These are phyloP conservation scores for Tuber magnatum DNA, from an alignment of 495 filamentous ascomycete species.

Conservation along the genomic window DNA sequence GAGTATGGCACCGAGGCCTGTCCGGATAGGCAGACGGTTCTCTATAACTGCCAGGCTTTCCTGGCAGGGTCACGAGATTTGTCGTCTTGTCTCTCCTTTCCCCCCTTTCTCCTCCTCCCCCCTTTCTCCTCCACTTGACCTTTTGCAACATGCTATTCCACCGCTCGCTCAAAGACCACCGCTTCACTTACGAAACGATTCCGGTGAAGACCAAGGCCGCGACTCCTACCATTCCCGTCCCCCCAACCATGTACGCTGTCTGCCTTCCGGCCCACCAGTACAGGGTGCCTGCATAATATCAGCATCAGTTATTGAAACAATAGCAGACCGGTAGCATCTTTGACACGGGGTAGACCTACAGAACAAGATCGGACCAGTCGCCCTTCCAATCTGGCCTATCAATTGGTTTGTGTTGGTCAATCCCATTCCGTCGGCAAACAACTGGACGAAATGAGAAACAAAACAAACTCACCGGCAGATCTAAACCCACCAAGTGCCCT, in stretches of 20 bases:
- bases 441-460: not conserved
- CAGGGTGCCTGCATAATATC: constrained; percentile 50
- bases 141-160: constrained; percentile 4
- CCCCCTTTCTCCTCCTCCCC: constrained; percentile 7
- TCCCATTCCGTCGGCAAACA: not conserved
- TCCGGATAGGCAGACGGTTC: not conserved
- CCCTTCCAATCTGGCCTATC: constrained; percentile 73
- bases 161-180: not conserved
- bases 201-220: constrained; percentile 61
- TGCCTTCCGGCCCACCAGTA: constrained; percentile 98
- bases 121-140: not conserved
- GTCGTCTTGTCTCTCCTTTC: not conserved
- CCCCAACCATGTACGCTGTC: constrained; percentile 73
- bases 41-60: not conserved
- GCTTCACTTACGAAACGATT: constrained; percentile 45
- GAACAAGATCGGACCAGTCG: constrained; percentile 79
- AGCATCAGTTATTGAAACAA: not conserved
- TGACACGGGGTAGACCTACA: constrained; percentile 46
- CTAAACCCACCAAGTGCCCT: constrained; percentile 76
- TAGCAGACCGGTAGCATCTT: no score
- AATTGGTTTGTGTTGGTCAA: constrained; percentile 9
- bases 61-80: not conserved
- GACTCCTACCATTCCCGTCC: constrained; percentile 68
- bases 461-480: constrained; percentile 55
- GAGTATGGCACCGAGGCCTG: not conserved